Evolutionary conservation across 495 filamentous ascomycete genomes (phyloP).

Genomic region (Pyrenula massariospora): DNA sequence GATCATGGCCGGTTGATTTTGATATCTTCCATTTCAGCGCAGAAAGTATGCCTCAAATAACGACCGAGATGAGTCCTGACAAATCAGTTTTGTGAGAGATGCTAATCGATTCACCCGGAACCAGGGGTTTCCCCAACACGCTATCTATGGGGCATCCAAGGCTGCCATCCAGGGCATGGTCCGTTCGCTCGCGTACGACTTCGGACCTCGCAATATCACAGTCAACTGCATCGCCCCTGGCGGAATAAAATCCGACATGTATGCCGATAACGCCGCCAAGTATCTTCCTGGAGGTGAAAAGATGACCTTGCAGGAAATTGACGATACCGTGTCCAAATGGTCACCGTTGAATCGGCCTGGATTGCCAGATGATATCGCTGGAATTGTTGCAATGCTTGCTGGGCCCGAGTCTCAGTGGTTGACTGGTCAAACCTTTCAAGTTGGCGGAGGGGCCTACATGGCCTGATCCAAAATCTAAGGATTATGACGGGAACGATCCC

Average conservation of each 20-base stretch:
- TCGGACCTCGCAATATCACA: conserved; percentile 41
- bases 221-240: conserved; percentile 57
- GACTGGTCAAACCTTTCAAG: not conserved
- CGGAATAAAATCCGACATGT: conserved; percentile 60
- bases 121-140: conserved; percentile 46
- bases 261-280: not conserved
- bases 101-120: no score
- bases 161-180: conserved; percentile 43
- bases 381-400: not conserved
- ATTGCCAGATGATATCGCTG: not conserved
- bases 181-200: conserved; percentile 33
- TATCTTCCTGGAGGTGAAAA: not conserved
- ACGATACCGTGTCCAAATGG: not conserved
- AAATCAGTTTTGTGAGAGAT: not conserved
- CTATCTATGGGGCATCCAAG: conserved; percentile 46
- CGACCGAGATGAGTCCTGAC: not conserved
- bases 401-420: not conserved
- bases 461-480: not conserved
- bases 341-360: not conserved
- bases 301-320: not conserved
- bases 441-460: not conserved
- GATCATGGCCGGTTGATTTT: conserved; percentile 22
- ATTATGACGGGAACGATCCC: no score
- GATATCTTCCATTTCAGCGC: conserved; percentile 21
- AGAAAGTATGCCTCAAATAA: conserved; percentile 8